These are phyloP conservation scores for Acer yangbiense DNA, from an alignment of 345 rosid genomes.

Conservation along the genomic window DNA sequence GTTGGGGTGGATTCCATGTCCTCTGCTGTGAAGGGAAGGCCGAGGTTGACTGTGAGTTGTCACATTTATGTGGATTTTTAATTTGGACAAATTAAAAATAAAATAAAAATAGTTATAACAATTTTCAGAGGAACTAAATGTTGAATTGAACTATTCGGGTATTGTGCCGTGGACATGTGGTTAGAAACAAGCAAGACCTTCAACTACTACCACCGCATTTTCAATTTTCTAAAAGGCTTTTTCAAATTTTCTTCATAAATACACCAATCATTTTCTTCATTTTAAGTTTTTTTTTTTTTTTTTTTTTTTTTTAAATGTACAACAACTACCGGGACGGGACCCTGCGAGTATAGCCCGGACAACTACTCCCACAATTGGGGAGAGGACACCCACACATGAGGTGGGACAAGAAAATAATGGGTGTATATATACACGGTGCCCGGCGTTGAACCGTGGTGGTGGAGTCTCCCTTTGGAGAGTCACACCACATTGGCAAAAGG, in stretches of 20 bases:
- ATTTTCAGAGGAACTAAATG: not conserved
- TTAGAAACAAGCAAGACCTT: slow-evolving; percentile 14
- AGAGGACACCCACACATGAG: too few relatives aligned
- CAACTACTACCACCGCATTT: not conserved
- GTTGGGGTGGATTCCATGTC: not conserved
- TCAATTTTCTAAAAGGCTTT: not conserved
- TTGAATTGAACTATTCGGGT: not conserved
- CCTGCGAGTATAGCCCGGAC: too few relatives aligned
- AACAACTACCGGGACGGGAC: too few relatives aligned
- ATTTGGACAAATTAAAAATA: not conserved
- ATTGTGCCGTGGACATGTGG: not conserved
- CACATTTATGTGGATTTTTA: not conserved
- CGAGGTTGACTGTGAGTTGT: not conserved
- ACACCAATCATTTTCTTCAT: not conserved
- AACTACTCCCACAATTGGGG: too few relatives aligned
- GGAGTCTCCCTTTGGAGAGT: too few relatives aligned
- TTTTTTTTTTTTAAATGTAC: too few relatives aligned
- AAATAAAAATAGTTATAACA: not conserved
- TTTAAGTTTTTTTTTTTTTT: too few relatives aligned
- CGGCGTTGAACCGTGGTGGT: too few relatives aligned
- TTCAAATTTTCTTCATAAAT: not conserved
- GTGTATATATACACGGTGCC: too few relatives aligned
- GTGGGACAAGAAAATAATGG: too few relatives aligned
- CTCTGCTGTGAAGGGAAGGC: not conserved
- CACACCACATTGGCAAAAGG: too few relatives aligned